These are phyloP conservation scores for Penicillium samsonianum DNA, from an alignment of 495 filamentous ascomycete species.

Conservation along the genomic window DNA sequence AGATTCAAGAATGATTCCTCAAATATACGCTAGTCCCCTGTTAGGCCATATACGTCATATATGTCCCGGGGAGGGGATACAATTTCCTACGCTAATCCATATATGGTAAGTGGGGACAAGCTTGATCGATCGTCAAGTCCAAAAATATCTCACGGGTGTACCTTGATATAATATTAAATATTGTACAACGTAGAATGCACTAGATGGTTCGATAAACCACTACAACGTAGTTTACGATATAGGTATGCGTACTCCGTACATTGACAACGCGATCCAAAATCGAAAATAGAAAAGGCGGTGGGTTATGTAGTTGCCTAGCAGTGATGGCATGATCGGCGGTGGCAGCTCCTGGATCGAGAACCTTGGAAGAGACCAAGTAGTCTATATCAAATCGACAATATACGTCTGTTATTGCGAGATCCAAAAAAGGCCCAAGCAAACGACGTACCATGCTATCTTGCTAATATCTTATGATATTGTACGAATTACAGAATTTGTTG, in stretches of 20 bases:
- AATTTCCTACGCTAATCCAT: neutral
- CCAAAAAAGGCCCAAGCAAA: neutral
- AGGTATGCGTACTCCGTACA: neutral
- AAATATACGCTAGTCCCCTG: neutral
- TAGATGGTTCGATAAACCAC: neutral
- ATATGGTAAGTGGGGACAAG: neutral
- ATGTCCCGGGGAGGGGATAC: neutral
- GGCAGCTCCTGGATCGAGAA: neutral
- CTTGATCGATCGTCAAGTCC: neutral
- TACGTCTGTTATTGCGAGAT: neutral
- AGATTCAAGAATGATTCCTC: neutral
- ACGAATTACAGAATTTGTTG: neutral
- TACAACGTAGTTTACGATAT: neutral
- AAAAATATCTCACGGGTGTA: constrained; percentile 3
- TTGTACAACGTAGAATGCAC: neutral
- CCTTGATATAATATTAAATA: neutral
- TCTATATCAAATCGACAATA: neutral
- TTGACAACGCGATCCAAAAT: neutral
- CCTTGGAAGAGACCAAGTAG: neutral
- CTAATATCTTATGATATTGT: neutral
- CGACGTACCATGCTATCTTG: neutral
- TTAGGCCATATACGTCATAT: neutral
- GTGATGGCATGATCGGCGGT: constrained; percentile 13
- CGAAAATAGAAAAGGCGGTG: neutral
- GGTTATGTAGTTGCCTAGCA: constrained; percentile 2